phyloP scores from a whole-genome alignment of 2,329 filamentous ascomycete genomes.

The Rachicladosporium sp. region DNA sequence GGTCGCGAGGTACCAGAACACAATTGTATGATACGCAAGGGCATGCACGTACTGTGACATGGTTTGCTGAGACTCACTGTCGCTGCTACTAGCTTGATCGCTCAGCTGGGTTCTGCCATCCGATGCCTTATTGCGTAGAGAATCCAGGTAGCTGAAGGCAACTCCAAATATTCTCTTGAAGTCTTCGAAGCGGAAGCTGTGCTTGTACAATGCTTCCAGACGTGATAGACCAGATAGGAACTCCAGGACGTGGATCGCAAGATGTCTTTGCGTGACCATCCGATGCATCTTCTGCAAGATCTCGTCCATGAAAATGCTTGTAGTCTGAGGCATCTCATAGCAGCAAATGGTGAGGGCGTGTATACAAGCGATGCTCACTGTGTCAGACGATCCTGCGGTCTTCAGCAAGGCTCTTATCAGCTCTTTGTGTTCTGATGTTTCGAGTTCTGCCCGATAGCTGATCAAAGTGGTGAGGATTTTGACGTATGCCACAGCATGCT shows the following conservation, averaged over 20 bases:
- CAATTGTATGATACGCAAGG: conserved; percentile 86
- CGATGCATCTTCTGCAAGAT: conserved; percentile 90
- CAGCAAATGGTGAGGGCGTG: conserved; percentile 91
- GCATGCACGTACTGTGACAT: conserved; percentile 64
- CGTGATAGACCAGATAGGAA: conserved; percentile 85
- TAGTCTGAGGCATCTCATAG: conserved; percentile 79
- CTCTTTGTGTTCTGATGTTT: conserved; percentile 73
- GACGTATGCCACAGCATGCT: conserved; percentile 32
- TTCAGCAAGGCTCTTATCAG: conserved; percentile 76
- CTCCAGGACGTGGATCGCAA: conserved; percentile 89
- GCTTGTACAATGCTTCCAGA: conserved; percentile 66
- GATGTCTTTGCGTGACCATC: conserved; percentile 84
- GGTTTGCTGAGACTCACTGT: conserved; percentile 4
- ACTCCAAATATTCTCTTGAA: conserved; percentile 92
- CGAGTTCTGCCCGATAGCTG: conserved; percentile 59
- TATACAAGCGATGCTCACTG: conserved; percentile 83
- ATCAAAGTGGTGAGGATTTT: conserved; percentile 77
- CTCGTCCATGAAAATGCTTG: conserved; percentile 71
- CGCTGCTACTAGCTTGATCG: conserved; percentile 6
- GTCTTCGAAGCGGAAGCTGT: conserved; percentile 78
- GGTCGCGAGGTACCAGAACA: conserved; percentile 91
- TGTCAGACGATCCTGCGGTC: conserved; percentile 48
- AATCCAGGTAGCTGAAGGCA: conserved; percentile 85
- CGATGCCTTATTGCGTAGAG: conserved; percentile 47
- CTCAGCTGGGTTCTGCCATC: conserved; percentile 25